These are phyloP conservation scores for Candida freyschussii DNA, from an alignment of 1,139 yeast species.

Conservation along the genomic window DNA sequence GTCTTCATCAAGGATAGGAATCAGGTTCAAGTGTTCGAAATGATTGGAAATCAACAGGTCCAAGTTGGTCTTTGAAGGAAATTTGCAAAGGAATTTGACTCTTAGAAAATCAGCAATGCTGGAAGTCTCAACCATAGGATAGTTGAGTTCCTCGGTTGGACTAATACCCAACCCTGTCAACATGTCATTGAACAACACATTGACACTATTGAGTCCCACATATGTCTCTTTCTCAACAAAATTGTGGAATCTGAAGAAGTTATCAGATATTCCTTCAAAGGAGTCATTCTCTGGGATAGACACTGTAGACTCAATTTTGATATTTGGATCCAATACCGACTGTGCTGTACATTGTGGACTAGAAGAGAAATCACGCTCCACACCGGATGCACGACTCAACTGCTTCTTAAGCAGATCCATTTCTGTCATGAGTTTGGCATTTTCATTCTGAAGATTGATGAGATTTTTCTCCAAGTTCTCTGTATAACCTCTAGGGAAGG, in stretches of 20 bases:
- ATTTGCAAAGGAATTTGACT: conserved; percentile 35
- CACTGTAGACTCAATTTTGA: conserved; percentile 8
- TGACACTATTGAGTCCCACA: conserved; percentile 22
- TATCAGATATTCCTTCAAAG: conserved; percentile 14
- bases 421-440: conserved; percentile 13
- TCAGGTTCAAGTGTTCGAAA: conserved; percentile 53
- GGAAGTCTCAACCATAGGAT: conserved; percentile 12
- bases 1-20: conserved; percentile 59
- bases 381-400: too few species aligned
- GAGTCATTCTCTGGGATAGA: conserved; percentile 4
- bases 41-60: conserved; percentile 50
- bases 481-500: conserved; percentile 74
- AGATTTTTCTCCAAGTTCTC: conserved; percentile 64
- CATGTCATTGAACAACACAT: conserved; percentile 16
- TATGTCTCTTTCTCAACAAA: conserved; percentile 18
- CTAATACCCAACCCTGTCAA: conserved; percentile 4
- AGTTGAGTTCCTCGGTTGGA: conserved; percentile 19
- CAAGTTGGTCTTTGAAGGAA: conserved; percentile 41
- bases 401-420: conserved; percentile 11
- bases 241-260: conserved; percentile 23
- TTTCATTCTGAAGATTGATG: conserved; percentile 53
- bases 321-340: too few species aligned
- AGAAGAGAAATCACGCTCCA: too few species aligned
- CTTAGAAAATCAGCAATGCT: conserved; percentile 8
- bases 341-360: too few species aligned